Conservation (phyloP, 257 asterid species). For the Hygrophila difformis region DNA sequence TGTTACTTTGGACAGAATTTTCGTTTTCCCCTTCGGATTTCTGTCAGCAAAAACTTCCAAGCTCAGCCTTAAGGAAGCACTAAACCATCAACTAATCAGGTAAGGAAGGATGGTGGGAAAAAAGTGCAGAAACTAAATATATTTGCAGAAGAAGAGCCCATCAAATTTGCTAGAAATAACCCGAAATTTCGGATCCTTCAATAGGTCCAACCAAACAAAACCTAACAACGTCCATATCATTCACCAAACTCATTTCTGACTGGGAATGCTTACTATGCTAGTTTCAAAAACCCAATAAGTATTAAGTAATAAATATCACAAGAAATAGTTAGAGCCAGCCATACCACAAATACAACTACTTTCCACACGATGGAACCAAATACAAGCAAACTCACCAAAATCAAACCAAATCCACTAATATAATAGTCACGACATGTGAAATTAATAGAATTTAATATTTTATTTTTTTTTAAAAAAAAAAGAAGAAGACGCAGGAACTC, state of each 20-base stretch:
- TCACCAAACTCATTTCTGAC: conserved; percentile 3
- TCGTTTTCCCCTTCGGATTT: too few relatives aligned
- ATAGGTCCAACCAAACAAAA: not conserved
- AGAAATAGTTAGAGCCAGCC: conserved; percentile 1
- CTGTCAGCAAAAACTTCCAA: too few relatives aligned
- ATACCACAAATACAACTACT: conserved; percentile 10
- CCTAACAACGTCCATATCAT: not conserved
- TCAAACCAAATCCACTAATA: not conserved
- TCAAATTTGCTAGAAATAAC: not conserved
- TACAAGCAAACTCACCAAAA: not conserved
- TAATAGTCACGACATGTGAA: too few relatives aligned
- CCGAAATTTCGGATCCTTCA: not conserved
- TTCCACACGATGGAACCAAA: conserved; percentile 11
- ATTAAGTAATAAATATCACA: too few relatives aligned
- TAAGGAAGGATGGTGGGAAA: not conserved
- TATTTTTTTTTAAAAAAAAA: too few relatives aligned
- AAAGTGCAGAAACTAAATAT: not conserved
- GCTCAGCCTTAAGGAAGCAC: too few relatives aligned
- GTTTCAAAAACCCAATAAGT: conserved; percentile 12
- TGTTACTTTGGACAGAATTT: too few relatives aligned
- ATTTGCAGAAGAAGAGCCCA: not conserved
- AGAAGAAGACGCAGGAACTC: too few relatives aligned
- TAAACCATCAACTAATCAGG: too few relatives aligned
- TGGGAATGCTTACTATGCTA: not conserved
- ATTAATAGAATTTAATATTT: too few relatives aligned